These are phyloP conservation scores for Globisporangium megalacanthum DNA, from an alignment of 352 stramenopile genomes.

Conservation along the genomic window DNA sequence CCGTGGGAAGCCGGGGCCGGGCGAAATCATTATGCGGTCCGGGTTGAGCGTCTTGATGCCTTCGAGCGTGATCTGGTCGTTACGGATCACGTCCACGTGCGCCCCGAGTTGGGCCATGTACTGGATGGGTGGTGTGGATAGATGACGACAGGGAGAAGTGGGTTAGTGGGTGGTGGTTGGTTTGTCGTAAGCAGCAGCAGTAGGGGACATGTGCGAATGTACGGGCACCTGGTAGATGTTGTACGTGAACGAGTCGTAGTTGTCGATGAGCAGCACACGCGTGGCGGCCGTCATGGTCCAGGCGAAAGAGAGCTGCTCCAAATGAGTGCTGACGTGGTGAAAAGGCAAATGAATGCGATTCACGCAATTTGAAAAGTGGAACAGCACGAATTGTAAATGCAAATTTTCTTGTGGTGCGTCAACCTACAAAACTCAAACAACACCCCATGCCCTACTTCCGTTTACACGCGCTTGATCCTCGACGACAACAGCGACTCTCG, in stretches of 20 bases:
- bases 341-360: background rate
- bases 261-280: slow-evolving; percentile 85
- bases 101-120: slow-evolving; percentile 85
- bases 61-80: slow-evolving; percentile 81
- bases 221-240: slow-evolving; percentile 77
- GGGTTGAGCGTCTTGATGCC: slow-evolving; percentile 69
- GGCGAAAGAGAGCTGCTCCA: no score
- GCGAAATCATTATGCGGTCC: slow-evolving; percentile 87
- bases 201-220: background rate
- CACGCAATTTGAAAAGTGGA: no score
- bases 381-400: no score
- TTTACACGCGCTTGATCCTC: no score
- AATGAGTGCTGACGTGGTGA: background rate
- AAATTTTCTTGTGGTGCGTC: no score
- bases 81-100: slow-evolving; percentile 73
- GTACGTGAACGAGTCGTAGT: slow-evolving; percentile 91
- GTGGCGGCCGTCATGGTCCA: slow-evolving; percentile 25
- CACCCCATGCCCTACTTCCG: no score
- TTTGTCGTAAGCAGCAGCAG: background rate
- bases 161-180: background rate
- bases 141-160: background rate
- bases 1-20: slow-evolving; percentile 73
- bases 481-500: no score
- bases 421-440: no score
- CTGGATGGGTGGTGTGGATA: slow-evolving; percentile 21